These are phyloP conservation scores for Ciborinia camelliae DNA, from an alignment of 2,329 filamentous ascomycete species.

Conservation along the genomic window DNA sequence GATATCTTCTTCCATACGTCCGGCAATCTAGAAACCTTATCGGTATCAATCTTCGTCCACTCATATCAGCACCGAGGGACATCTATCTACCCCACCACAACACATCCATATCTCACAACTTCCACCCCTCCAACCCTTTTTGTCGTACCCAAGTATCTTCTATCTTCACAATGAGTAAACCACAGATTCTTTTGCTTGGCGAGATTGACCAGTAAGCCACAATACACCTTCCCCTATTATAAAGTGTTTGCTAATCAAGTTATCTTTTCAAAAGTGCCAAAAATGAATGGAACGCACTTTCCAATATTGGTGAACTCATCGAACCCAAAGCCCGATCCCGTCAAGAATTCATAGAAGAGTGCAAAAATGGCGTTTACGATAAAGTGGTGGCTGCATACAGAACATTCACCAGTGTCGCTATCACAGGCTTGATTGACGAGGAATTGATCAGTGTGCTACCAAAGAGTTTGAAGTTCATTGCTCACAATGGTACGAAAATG, in stretches of 20 bases:
- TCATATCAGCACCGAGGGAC: conserved; percentile 26
- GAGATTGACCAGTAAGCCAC: conserved; percentile 58
- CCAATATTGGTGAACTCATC: conserved; percentile 62
- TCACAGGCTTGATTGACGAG: conserved; percentile 68
- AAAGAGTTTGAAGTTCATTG: conserved; percentile 53
- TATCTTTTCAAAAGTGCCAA: conserved; percentile 53
- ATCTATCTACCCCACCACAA: conserved; percentile 29
- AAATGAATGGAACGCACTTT: conserved; percentile 60
- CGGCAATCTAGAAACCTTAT: background rate
- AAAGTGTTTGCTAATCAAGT: background rate
- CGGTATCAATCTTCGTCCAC: background rate
- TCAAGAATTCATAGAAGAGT: conserved; percentile 66
- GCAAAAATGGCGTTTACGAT: conserved; percentile 61
- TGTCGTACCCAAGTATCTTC: background rate
- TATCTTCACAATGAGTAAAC: conserved; percentile 41
- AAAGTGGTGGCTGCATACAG: conserved; percentile 64
- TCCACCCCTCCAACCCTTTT: conserved; percentile 5
- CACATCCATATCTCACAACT: background rate
- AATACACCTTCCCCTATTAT: conserved; percentile 3
- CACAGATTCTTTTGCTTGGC: conserved; percentile 62
- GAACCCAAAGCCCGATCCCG: conserved; percentile 59
- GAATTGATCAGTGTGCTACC: conserved; percentile 62
- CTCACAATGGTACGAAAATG: conserved; percentile 52
- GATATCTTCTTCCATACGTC: background rate
- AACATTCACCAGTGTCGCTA: conserved; percentile 60